Evolutionary conservation across 139 green algal species (phyloP), one percentile per base, ranked within the genome.

Genomic region (Chlorella vulgaris): DNA sequence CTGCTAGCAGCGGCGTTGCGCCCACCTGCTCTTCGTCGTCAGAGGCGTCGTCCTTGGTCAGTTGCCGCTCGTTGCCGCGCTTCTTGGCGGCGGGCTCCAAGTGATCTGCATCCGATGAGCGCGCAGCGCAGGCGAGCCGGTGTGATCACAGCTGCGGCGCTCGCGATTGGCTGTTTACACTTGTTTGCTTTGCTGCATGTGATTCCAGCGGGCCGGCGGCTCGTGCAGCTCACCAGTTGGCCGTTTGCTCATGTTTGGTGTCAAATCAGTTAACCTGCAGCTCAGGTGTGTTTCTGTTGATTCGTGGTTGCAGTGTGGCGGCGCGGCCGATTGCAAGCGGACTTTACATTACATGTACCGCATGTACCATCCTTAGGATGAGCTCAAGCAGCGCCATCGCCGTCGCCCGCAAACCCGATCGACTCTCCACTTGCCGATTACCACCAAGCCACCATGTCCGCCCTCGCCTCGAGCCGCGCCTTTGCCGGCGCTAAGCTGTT

Each of bases 31-130:
- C 81, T 6, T 88, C 86, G 0, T 89, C 86, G 36, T 91, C 85
- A 0, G 76, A 80, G 6, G 29, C 70, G 69, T 94, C 86, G 53
- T 94, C 88, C 53, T 95, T 92, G 10, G 87, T 90, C 3, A 94
- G 63, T 84, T 95, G 91, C 0, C 86, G 71, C 0, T 91, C 90
- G 21, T 70, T 76, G 7, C 78, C 84, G 31, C 91, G 85, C 47
- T 91, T 92, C 84, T 94, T 94, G 7, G 86, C 80, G 24, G 62
- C 18, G 3, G 87, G 89, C 67, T 91, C 80, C 58, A 92, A 28
- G 39, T 90, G 69, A 80, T 94, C 90, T 21, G 73, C 55, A 29
- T 15, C 15, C 13, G 47, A 15, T 10, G 47, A 58, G 10, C 13
- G 13, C 10, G 47, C 47, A 58, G 15, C 15, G 10, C 13, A 10